Evolutionary conservation across 257 asterid genomes (phyloP), one percentile per base, ranked within the genome.

Genomic region (Nicotiana undulata): DNA sequence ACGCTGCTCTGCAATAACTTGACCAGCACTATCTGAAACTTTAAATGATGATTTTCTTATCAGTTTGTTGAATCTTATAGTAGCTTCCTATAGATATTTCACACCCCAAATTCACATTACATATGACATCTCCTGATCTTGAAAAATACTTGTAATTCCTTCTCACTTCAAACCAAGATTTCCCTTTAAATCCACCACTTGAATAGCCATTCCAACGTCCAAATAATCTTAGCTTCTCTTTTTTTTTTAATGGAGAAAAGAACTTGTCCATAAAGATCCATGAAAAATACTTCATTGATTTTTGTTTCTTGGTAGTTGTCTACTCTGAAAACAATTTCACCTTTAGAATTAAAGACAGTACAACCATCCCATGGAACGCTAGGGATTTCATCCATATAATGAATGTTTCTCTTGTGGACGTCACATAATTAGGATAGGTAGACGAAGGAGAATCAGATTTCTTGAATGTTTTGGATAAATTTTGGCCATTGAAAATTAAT

Each of bases 211-310:
- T 86, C 93, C 93, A 90, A 1, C 81, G 26, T 72, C 87, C 86
- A 18, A 89, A 84, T 24, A 91, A 13, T 28, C 81, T 29, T 5
- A 84, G 63, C 40, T 83, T 90, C 97, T 93, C 6, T 18, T 3
- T 3, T 86, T 91, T 87, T 82, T 51, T 88, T 86, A 3, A 94
- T 83, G 44, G 96, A 91, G 84, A 86, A 90, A 18, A 94, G 86
- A 37, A 90, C 92, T 59, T 88, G 82, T 56, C 98, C 98, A 46
- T 32, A 75, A 13, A 87, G 82, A 84, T 92, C 92, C 98, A 94
- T 92, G 79, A 94, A 93, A 46, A 85, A 88, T 2, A 91, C 95
- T 85, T 90, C 76, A 11, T 82, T 85, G 77, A 94, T 81, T 75
- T 84, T 75, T 80, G 81, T 87, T 58, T 89, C 56, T 80, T 94